Percentiles rank a stretch among this genome's conserved stretches.
These are phyloP conservation scores for Barnettozyma botsteinii DNA, from an alignment of 805 yeast genomes.

Conservation along the genomic window DNA sequence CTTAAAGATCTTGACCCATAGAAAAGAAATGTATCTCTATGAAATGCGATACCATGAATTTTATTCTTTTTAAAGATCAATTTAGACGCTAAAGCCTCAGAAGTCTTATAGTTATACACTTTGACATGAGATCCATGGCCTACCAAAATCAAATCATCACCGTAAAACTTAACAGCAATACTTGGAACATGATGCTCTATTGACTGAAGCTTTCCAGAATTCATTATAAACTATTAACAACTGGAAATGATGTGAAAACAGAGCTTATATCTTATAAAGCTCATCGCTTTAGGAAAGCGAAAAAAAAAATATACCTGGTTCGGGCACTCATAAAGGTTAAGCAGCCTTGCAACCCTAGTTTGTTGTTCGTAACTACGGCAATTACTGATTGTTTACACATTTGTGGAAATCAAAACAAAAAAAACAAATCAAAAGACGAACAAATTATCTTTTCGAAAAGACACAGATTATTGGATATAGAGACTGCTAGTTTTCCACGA, in stretches of 20 bases:
- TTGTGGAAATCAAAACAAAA: background rate
- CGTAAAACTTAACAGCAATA: slow-evolving; percentile 47
- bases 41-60: slow-evolving; percentile 66
- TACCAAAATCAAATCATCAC: slow-evolving; percentile 38
- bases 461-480: too few relatives aligned
- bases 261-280: background rate
- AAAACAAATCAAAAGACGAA: background rate
- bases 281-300: background rate
- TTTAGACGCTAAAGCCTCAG: slow-evolving; percentile 32
- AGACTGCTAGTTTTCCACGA: background rate
- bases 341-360: background rate
- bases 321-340: too few relatives aligned
- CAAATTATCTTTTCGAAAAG: background rate
- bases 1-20: slow-evolving; percentile 74
- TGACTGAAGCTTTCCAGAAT: background rate
- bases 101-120: slow-evolving; percentile 41
- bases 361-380: too few relatives aligned
- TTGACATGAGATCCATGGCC: slow-evolving; percentile 71
- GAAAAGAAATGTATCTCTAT: slow-evolving; percentile 32
- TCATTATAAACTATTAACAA: too few relatives aligned
- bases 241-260: too few relatives aligned
- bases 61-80: slow-evolving; percentile 65
- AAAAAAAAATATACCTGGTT: background rate
- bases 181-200: slow-evolving; percentile 61
- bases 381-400: slow-evolving; percentile 2